Evolutionary conservation across 139 green algal species (phyloP).

Genomic region (Closterium sp.): DNA sequence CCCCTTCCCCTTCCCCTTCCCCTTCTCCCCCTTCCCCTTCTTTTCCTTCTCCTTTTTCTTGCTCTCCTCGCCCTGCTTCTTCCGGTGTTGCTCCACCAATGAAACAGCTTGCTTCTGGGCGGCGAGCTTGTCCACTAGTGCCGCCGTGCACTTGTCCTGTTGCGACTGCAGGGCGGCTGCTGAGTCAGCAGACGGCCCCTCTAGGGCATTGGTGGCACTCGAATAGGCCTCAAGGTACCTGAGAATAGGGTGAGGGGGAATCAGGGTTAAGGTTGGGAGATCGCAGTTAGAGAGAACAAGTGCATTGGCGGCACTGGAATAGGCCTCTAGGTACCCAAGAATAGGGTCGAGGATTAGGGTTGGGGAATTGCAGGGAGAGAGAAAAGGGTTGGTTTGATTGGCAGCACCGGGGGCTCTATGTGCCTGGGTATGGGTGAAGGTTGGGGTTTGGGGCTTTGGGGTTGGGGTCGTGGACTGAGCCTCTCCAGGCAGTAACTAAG

Average conservation of each 20-base stretch:
- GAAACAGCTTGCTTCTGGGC: constrained; percentile 18
- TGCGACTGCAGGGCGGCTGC: not conserved
- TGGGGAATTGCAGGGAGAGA: not conserved
- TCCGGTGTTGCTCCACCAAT: constrained; percentile 45
- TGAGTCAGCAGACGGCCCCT: constrained; percentile 6
- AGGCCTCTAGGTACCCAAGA: not conserved
- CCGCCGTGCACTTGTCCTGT: constrained; percentile 28
- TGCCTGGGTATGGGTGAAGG: not conserved
- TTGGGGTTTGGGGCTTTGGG: no score
- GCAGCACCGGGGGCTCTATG: not conserved
- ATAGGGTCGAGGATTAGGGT: not conserved
- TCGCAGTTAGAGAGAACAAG: not conserved
- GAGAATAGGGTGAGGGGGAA: not conserved
- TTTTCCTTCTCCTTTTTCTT: constrained; percentile 44
- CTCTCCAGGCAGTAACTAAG: not conserved
- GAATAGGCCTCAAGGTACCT: constrained; percentile 41
- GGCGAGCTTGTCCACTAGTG: constrained; percentile 41
- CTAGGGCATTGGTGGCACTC: not conserved
- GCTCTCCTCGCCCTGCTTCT: not conserved
- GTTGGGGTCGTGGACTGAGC: no score
- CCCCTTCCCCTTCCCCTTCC: not conserved
- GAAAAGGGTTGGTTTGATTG: not conserved
- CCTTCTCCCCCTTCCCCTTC: constrained; percentile 7
- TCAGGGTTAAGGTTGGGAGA: not conserved
- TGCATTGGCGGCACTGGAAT: not conserved